Evolutionary conservation across 2,329 filamentous ascomycete genomes (phyloP).

Genomic region (Fusarium burgessii): DNA sequence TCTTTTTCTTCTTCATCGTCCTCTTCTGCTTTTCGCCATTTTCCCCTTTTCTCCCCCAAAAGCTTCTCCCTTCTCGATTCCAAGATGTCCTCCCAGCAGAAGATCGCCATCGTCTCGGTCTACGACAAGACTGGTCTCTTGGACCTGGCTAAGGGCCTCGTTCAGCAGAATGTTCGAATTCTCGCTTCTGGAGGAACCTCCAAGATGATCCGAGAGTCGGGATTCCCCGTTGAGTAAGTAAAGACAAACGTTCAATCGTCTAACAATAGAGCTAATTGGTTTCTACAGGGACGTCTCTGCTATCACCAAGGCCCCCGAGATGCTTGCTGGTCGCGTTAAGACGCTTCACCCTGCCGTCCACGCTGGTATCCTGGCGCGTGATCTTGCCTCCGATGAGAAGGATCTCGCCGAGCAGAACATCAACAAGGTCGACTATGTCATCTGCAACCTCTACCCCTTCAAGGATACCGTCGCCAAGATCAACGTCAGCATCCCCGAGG

Average conservation of each 20-base stretch:
- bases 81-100: conserved; percentile 60
- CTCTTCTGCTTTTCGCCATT: conserved; percentile 6
- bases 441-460: conserved; percentile 99
- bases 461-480: conserved; percentile 98
- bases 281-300: conserved; percentile 86
- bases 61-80: conserved; percentile 26
- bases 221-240: conserved; percentile 90
- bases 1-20: conserved; percentile 8
- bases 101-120: conserved; percentile 93
- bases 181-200: conserved; percentile 95
- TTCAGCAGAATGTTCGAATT: conserved; percentile 89
- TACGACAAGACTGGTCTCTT: conserved; percentile 98
- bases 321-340: conserved; percentile 88
- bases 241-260: not conserved
- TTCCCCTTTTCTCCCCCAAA: conserved; percentile 2
- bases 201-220: conserved; percentile 95
- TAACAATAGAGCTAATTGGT: conserved; percentile 17
- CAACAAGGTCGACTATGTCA: conserved; percentile 92
- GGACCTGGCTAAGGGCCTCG: conserved; percentile 90
- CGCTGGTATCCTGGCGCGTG: conserved; percentile 90
- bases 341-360: conserved; percentile 95
- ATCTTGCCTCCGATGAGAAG: conserved; percentile 95
- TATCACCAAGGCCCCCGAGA: conserved; percentile 96
- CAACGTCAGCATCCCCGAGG: conserved; percentile 96
- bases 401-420: conserved; percentile 96